phyloP scores from a whole-genome alignment of 2,329 filamentous ascomycete genomes.

The Alternaria rosae region DNA sequence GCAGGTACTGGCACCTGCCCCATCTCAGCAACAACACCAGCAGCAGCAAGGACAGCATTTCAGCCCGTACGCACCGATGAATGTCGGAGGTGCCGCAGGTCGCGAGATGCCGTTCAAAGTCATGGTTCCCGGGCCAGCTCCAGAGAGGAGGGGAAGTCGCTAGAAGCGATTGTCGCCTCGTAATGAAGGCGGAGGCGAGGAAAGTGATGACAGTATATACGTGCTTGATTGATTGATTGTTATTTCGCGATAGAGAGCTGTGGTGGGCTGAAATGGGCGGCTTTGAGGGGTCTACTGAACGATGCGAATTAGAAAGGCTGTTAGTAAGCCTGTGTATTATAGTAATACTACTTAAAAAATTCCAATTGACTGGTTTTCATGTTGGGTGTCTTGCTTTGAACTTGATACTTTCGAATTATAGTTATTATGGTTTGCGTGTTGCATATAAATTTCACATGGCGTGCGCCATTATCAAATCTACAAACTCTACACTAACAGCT shows the following conservation, averaged over 20 bases:
- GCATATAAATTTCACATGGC: background rate
- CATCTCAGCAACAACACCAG: constrained; percentile 20
- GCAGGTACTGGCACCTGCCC: constrained; percentile 41
- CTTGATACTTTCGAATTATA: background rate
- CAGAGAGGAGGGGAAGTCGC: constrained; percentile 37
- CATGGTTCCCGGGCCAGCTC: constrained; percentile 38
- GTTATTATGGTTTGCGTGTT: no score
- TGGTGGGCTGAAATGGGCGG: background rate
- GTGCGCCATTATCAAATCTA: background rate
- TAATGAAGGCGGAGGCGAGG: background rate
- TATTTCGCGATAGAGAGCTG: background rate
- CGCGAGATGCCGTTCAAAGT: constrained; percentile 41
- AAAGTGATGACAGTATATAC: constrained; percentile 9
- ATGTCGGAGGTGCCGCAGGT: constrained; percentile 17
- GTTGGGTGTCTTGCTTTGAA: background rate
- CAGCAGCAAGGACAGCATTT: constrained; percentile 22
- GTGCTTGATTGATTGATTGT: constrained; percentile 2
- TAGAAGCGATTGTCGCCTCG: constrained; percentile 27
- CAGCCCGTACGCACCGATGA: constrained; percentile 36
- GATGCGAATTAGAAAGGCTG: background rate
- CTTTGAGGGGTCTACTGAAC: background rate
- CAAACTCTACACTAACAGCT: no score
- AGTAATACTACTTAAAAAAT: background rate
- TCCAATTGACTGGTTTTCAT: background rate
- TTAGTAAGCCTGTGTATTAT: constrained; percentile 6